A percentile compares a stretch with the other conserved stretches of the same genome.
Evolutionary conservation across 441 rosid genomes (phyloP).

Genomic region (Gossypium gossypioides): DNA sequence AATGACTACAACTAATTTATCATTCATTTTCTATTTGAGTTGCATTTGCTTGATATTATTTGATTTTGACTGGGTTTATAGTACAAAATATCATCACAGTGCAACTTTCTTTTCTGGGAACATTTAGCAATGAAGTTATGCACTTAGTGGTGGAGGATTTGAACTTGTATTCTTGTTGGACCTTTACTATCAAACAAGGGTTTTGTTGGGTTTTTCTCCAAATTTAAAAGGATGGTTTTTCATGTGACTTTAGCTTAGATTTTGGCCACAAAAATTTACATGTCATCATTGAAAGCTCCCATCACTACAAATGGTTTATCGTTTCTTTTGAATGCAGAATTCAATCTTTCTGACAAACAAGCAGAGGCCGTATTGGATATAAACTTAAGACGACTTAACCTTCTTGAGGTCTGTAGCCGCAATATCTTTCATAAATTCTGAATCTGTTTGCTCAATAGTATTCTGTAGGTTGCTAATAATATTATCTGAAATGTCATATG

Average conservation of each 20-base stretch:
- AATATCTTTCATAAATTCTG: neutral
- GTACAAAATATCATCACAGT: neutral
- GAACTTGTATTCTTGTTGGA: neutral
- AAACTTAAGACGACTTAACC: conserved; percentile 63
- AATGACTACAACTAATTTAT: neutral
- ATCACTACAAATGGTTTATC: neutral
- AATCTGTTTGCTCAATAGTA: conserved; percentile 8
- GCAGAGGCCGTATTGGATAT: conserved; percentile 86
- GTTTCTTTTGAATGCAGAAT: conserved; percentile 33
- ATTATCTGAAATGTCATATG: conserved; percentile 6
- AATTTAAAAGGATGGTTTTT: neutral
- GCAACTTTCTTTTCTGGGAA: neutral
- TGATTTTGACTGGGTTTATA: neutral
- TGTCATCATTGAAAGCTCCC: neutral
- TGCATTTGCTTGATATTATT: neutral
- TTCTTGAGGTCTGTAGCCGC: conserved; percentile 57
- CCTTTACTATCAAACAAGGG: neutral
- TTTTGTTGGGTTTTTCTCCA: neutral
- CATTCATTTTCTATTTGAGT: neutral
- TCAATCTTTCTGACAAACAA: conserved; percentile 73
- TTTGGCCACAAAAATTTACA: neutral
- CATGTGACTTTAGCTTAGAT: neutral
- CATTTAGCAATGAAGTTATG: neutral
- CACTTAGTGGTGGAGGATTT: neutral
- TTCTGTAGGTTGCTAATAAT: neutral